Evolutionary conservation across 208 protist species (phyloP).

Genomic region (Trypanosoma vivax): DNA sequence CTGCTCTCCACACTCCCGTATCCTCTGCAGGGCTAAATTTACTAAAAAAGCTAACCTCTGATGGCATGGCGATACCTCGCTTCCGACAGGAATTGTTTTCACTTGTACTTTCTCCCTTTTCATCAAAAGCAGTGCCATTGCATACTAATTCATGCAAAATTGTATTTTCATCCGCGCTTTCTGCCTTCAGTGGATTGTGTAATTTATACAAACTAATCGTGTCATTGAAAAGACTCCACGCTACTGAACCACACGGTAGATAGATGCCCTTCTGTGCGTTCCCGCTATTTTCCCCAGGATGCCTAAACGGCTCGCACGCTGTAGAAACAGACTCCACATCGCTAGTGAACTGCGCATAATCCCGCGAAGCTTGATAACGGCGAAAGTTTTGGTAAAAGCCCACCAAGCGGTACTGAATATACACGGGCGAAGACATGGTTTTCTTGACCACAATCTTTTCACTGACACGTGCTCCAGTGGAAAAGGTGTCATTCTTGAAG

Average conservation of each 20-base stretch:
- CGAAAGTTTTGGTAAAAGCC: conserved; percentile 95
- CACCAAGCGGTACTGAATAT: conserved; percentile 35
- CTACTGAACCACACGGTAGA: conserved; percentile 88
- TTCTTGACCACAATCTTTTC: conserved; percentile 10
- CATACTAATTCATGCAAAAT: conserved; percentile 9
- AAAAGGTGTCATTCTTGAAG: conserved; percentile 16
- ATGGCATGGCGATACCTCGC: conserved; percentile 73
- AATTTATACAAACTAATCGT: conserved; percentile 28
- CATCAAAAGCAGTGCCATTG: conserved; percentile 15
- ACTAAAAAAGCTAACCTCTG: conserved; percentile 39
- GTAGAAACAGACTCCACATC: background rate
- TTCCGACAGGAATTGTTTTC: conserved; percentile 25
- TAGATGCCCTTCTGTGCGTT: conserved; percentile 22
- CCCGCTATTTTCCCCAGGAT: conserved; percentile 18
- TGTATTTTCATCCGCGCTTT: background rate
- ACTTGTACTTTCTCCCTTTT: conserved; percentile 1
- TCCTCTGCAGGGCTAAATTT: conserved; percentile 31
- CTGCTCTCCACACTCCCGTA: background rate
- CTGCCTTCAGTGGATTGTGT: background rate
- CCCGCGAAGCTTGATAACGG: conserved; percentile 49
- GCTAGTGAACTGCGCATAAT: conserved; percentile 22
- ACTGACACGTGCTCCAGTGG: conserved; percentile 10
- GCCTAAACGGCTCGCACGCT: conserved; percentile 22
- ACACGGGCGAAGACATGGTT: conserved; percentile 15
- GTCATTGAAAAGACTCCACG: conserved; percentile 90